Conservation (phyloP, 305 asterid species). For the Solanum hybrid region DNA sequence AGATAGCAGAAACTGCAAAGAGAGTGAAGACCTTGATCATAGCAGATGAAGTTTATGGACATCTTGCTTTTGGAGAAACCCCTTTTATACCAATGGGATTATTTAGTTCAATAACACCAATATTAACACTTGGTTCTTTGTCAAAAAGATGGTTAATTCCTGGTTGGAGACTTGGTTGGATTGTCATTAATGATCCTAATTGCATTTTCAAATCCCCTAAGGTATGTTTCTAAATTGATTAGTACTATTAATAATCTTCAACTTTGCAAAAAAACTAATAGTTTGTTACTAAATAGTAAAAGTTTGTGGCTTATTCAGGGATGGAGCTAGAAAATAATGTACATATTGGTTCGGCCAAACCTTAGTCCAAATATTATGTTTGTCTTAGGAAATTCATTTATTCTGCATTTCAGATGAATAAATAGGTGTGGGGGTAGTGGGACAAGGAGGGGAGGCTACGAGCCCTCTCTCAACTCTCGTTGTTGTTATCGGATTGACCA, state of each 20-base stretch:
- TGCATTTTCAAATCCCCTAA: constrained; percentile 18
- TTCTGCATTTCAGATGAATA: background rate
- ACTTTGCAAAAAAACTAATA: background rate
- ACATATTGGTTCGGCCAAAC: background rate
- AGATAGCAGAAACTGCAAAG: constrained; percentile 28
- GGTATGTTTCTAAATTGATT: background rate
- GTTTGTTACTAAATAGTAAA: background rate
- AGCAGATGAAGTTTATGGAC: constrained; percentile 37
- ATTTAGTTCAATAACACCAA: constrained; percentile 22
- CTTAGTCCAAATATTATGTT: background rate
- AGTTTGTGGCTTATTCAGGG: background rate
- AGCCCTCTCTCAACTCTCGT: background rate
- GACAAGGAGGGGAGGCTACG: background rate
- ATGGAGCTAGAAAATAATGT: background rate
- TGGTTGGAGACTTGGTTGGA: constrained; percentile 37
- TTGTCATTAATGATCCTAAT: constrained; percentile 23
- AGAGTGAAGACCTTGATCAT: constrained; percentile 16
- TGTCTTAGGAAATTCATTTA: background rate
- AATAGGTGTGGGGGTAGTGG: background rate
- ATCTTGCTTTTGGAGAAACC: constrained; percentile 24
- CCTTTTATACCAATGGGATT: constrained; percentile 30
- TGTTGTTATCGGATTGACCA: background rate
- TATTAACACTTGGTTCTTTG: constrained; percentile 27
- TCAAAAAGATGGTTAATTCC: constrained; percentile 35
- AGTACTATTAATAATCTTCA: background rate